These are phyloP conservation scores for Erigeron philadelphicus DNA, from an alignment of 140 eudicot genomes.

Conservation along the genomic window DNA sequence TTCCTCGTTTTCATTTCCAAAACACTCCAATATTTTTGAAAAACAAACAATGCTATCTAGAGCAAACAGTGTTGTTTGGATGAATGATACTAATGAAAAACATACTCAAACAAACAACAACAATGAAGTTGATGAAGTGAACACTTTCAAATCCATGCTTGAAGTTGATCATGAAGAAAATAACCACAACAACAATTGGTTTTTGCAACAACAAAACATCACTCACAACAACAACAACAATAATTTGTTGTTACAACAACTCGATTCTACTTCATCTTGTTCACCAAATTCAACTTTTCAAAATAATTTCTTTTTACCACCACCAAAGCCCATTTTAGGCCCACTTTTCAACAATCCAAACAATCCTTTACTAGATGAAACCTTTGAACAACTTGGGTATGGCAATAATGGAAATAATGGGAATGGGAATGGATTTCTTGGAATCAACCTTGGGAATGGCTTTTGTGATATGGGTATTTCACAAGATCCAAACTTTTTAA, in stretches of 20 bases:
- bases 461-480: constrained; percentile 39
- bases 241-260: constrained; percentile 37
- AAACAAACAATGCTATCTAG: constrained; percentile 41
- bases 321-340: constrained; percentile 24
- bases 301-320: constrained; percentile 44
- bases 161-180: constrained; percentile 42
- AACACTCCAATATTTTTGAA: constrained; percentile 2
- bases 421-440: constrained; percentile 30
- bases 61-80: constrained; percentile 49
- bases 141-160: constrained; percentile 54
- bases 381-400: constrained; percentile 45
- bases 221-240: constrained; percentile 9
- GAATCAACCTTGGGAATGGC: constrained; percentile 15
- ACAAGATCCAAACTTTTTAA: constrained; percentile 41
- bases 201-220: constrained; percentile 27
- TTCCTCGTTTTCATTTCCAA: constrained; percentile 2
- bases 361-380: constrained; percentile 31
- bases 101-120: constrained; percentile 32
- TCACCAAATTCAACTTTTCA: constrained; percentile 42
- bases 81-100: constrained; percentile 41
- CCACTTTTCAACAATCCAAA: constrained; percentile 28
- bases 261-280: constrained; percentile 68
- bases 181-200: constrained; percentile 45
- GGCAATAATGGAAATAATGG: constrained; percentile 10
- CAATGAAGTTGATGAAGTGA: constrained; percentile 7